Evolutionary conservation across 176 grass and related monocot genomes (phyloP).

Genomic region (Oryza coarctata): DNA sequence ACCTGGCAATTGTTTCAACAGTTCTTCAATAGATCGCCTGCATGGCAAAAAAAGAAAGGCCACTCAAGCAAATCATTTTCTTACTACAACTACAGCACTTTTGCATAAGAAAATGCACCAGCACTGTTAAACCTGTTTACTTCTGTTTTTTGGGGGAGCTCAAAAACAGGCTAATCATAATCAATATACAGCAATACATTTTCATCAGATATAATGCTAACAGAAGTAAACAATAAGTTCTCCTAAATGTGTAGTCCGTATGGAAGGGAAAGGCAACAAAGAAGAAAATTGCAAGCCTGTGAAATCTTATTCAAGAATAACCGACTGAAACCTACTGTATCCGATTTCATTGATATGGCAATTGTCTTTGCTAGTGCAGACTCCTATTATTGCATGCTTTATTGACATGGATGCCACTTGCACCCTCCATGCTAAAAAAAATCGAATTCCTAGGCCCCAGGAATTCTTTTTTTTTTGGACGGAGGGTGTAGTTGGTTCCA

Average conservation of each 20-base stretch:
- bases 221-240: background rate
- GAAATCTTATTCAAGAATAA: background rate
- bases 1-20: constrained; percentile 79
- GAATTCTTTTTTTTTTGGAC: too few relatives aligned
- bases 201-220: background rate
- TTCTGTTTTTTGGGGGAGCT: too few relatives aligned
- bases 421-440: too few relatives aligned
- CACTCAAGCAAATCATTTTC: constrained; percentile 5
- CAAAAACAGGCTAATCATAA: background rate
- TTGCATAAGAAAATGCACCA: constrained; percentile 1
- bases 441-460: too few relatives aligned
- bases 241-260: background rate
- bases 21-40: constrained; percentile 95
- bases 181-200: background rate
- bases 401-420: background rate
- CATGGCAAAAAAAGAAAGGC: constrained; percentile 10
- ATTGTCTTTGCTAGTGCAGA: background rate
- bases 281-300: background rate
- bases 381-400: background rate
- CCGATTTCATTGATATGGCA: background rate
- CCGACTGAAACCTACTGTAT: background rate
- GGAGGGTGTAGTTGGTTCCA: too few relatives aligned
- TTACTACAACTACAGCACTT: background rate
- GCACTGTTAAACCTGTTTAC: too few relatives aligned
- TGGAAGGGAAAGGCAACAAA: constrained; percentile 18